Percentiles rank a stretch among this genome's conserved stretches.
These are phyloP conservation scores for Tranzscheliella williamsii DNA, from an alignment of 1,284 basidiomycete species.

Conservation along the genomic window DNA sequence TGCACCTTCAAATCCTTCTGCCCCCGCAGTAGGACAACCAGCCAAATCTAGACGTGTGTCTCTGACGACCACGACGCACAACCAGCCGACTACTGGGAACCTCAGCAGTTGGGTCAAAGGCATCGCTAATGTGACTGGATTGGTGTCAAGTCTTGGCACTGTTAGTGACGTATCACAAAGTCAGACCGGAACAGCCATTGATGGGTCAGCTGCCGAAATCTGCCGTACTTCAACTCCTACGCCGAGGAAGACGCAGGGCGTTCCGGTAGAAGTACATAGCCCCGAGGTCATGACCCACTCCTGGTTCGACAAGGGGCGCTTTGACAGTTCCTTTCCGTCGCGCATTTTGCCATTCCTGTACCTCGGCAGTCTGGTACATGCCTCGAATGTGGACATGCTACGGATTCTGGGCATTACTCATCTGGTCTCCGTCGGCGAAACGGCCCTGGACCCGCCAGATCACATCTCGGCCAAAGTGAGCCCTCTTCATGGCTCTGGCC, in stretches of 20 bases:
- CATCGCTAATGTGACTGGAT: conserved; percentile 1
- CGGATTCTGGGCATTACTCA: conserved; percentile 94
- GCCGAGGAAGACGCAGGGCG: conserved; percentile 1
- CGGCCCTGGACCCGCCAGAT: conserved; percentile 67
- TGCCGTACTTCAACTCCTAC: conserved; percentile 30
- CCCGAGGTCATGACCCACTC: conserved; percentile 44
- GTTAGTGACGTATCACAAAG: not conserved
- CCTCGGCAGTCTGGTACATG: conserved; percentile 88
- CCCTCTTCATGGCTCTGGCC: conserved; percentile 9
- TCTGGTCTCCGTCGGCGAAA: conserved; percentile 95
- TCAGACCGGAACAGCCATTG: not conserved
- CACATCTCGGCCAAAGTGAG: conserved; percentile 30
- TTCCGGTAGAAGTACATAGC: not conserved
- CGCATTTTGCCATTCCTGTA: conserved; percentile 92
- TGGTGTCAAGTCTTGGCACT: not conserved
- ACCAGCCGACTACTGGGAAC: not conserved
- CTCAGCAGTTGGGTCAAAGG: not conserved
- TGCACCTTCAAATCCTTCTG: conserved; percentile 4
- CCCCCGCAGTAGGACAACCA: no score
- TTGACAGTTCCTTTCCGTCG: conserved; percentile 94
- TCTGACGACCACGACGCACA: conserved; percentile 3
- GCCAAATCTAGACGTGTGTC: conserved; percentile 12
- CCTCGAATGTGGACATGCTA: conserved; percentile 91
- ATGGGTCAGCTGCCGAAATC: conserved; percentile 6
- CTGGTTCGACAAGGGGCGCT: conserved; percentile 89